Base-by-base conservation (phyloP, 2,329 filamentous ascomycete species). In the Trichoderma atrobrunneum region DNA sequence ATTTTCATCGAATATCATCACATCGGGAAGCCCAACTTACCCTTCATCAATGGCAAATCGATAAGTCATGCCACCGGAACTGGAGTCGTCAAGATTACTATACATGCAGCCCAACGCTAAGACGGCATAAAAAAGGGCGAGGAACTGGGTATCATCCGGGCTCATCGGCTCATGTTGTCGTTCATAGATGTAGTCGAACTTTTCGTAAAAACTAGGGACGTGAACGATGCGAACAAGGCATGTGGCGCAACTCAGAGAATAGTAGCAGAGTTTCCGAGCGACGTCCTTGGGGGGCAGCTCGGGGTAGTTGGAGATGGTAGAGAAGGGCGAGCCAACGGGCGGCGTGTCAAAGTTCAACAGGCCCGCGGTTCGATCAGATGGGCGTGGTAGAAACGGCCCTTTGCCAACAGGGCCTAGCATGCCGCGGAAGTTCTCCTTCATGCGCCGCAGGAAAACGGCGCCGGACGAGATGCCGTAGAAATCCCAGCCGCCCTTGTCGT, bases 391-490 rank as follows among this genome's bases (percentile, higher is more conserved):
- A 78, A 91, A 89, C 21, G 90, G 86, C 73, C 88, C 82, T 77
- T 88, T 85, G 74, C 87, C 85, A 61, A 90, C 87, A 54, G 88
- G 87, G 24, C 91, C 91, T 62, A 96, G 87, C 75, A 96, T 85
- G 73, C 91, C 90, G 59, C 93, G 92, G 75, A 98, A 93, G 78
- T 97, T 92, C 78, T 97, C 93, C 77, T 94, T 92, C 87, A 99
- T 91, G 70, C 93, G 90, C 74, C 90, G 89, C 76, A 98, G 87
- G 80, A 98, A 99, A 74, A 95, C 93, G 57, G 95, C 88, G 3
- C 95, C 95, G 0, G 96, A 98, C 0, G 95, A 98, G 74, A 93
- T 92, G 62, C 96, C 96, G 78, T 97, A 94, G 78, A 97, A 99
- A 81, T 98, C 95, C 90, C 94, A 97, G 76, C 96, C 90, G 56